phyloP scores from a whole-genome alignment of 2,329 filamentous ascomycete genomes.

The Pseudophaeomoniella oleicola region DNA sequence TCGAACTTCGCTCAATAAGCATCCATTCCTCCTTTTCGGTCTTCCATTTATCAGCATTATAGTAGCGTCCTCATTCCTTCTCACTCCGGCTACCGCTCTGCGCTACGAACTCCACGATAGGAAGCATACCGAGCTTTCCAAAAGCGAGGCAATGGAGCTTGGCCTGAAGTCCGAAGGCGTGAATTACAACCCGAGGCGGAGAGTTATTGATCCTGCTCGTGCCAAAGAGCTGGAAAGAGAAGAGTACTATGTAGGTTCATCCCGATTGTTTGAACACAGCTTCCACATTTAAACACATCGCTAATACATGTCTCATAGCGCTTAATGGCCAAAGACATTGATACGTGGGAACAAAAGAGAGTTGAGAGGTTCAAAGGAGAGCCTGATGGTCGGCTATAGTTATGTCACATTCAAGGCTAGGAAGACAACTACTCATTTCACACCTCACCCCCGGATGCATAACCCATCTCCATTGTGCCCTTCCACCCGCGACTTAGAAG shows the following conservation, averaged over 20 bases:
- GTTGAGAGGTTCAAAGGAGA: constrained; percentile 83
- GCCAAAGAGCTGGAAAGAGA: constrained; percentile 16
- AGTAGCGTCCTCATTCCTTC: constrained; percentile 79
- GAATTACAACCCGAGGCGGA: constrained; percentile 27
- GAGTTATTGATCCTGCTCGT: constrained; percentile 15
- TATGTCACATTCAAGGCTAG: constrained; percentile 2
- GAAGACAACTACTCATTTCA: constrained; percentile 14
- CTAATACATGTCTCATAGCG: constrained; percentile 34
- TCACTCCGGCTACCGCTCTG: constrained; percentile 85
- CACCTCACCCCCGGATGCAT: no score
- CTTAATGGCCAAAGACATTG: constrained; percentile 75
- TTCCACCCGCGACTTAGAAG: constrained; percentile 7
- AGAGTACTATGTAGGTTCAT: constrained; percentile 29
- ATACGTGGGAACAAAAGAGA: constrained; percentile 93
- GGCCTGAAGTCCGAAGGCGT: constrained; percentile 57
- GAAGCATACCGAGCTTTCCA: constrained; percentile 69
- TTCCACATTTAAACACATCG: constrained; percentile 1
- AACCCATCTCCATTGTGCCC: constrained; percentile 7
- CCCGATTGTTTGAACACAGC: constrained; percentile 1
- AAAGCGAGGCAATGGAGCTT: constrained; percentile 75
- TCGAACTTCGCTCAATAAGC: constrained; percentile 56
- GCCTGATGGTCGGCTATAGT: constrained; percentile 63
- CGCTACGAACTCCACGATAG: constrained; percentile 89
- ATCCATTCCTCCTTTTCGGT: constrained; percentile 85
- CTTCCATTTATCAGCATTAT: constrained; percentile 85